A percentile compares a stretch with the other conserved stretches of the same genome.
Evolutionary conservation across 176 grass and related monocot species (phyloP).

Genomic region (Cymbopogon citratus): DNA sequence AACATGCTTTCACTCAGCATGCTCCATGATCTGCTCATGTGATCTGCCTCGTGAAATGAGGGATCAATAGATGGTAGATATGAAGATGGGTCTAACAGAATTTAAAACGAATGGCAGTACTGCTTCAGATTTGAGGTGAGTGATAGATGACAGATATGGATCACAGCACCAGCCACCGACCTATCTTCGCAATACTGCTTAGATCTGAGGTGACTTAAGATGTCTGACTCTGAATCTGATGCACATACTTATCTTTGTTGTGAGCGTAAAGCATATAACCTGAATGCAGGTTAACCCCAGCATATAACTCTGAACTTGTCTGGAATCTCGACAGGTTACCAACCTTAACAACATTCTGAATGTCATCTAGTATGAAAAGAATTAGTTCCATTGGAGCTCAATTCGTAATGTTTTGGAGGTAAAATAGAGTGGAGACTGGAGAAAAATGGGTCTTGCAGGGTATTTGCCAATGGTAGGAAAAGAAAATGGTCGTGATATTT

Average conservation of each 20-base stretch:
- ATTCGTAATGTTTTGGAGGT: not conserved
- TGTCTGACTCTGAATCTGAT: not conserved
- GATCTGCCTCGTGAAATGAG: not conserved
- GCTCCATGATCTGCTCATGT: slow-evolving; percentile 42
- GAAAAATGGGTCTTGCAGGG: not conserved
- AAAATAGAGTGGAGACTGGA: not conserved
- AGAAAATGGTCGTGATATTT: not conserved
- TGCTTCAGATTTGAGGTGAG: too few relatives aligned
- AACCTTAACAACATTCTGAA: not conserved
- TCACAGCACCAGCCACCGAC: not conserved
- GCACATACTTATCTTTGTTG: not conserved
- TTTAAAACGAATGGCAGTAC: not conserved
- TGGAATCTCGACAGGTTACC: not conserved
- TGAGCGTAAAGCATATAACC: too few relatives aligned
- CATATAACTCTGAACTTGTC: not conserved
- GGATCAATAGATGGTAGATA: not conserved
- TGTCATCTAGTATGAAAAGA: not conserved
- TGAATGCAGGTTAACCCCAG: not conserved
- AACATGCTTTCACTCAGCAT: slow-evolving; percentile 18
- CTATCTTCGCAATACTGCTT: not conserved
- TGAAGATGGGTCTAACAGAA: not conserved
- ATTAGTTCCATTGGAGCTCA: not conserved
- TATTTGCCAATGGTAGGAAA: not conserved
- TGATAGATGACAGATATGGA: not conserved
- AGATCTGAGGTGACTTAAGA: not conserved